A percentile compares a stretch with the other conserved stretches of the same genome.
Evolutionary conservation across 1,284 basidiomycete genomes (phyloP).

Genomic region (Marasmius sp.): DNA sequence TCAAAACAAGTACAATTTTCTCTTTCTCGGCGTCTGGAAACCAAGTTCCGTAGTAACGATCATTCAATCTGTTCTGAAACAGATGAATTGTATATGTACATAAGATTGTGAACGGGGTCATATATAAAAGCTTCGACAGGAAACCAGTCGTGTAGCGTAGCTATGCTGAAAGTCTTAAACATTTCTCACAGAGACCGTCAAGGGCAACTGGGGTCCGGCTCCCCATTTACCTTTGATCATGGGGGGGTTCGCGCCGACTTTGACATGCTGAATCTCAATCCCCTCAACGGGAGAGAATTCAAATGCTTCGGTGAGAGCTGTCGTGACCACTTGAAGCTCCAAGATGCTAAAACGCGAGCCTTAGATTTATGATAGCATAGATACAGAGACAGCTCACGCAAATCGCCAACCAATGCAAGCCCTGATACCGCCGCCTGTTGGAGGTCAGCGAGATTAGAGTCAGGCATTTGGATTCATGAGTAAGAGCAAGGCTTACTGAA

Average conservation of each 20-base stretch:
- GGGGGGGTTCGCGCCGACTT: background rate
- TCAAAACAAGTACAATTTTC: too few relatives aligned
- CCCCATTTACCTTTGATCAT: background rate
- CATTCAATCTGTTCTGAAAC: too few relatives aligned
- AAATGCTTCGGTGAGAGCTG: background rate
- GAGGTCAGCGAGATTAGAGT: background rate
- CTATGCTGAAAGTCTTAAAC: too few relatives aligned
- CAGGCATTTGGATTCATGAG: background rate
- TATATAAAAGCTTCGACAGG: too few relatives aligned
- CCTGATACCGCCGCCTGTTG: background rate
- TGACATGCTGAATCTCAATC: background rate
- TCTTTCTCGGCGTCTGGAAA: too few relatives aligned
- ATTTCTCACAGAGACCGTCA: too few relatives aligned
- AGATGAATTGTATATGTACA: too few relatives aligned
- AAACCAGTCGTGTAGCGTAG: too few relatives aligned
- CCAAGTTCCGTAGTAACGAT: too few relatives aligned
- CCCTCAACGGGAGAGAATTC: background rate
- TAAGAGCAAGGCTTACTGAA: background rate
- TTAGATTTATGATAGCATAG: constrained; percentile 11
- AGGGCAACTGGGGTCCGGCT: background rate
- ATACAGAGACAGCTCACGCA: background rate
- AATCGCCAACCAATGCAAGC: background rate
- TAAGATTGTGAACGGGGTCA: too few relatives aligned
- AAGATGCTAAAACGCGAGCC: background rate
- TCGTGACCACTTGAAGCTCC: background rate